Percentiles rank a stretch among this genome's conserved stretches.
Conservation (phyloP, 2,329 filamentous ascomycete genomes). For the Fusarium miscanthi region DNA sequence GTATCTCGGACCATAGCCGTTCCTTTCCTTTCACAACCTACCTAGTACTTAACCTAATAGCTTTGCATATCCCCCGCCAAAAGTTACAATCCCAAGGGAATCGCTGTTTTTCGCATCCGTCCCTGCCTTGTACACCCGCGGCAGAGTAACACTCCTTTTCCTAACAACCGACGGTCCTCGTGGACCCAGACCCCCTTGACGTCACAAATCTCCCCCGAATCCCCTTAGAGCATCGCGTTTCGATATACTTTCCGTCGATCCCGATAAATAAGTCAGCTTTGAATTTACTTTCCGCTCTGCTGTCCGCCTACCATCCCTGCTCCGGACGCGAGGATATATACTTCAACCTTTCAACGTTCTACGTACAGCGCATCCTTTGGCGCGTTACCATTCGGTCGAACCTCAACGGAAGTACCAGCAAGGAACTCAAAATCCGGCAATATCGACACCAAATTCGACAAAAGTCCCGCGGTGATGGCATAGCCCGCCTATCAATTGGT, state of each 20-base stretch:
- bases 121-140: conserved; percentile 14
- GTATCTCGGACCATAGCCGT: conserved; percentile 18
- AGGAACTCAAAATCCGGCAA: conserved; percentile 39
- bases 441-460: conserved; percentile 19
- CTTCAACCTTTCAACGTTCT: background rate
- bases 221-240: conserved; percentile 31
- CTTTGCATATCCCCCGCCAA: conserved; percentile 24
- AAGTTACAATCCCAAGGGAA: background rate
- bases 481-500: conserved; percentile 39
- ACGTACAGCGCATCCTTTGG: background rate
- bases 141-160: conserved; percentile 28
- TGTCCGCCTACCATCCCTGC: conserved; percentile 6
- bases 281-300: conserved; percentile 29
- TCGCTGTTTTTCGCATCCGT: conserved; percentile 15
- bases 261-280: conserved; percentile 27
- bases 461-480: conserved; percentile 41
- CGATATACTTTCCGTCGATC: conserved; percentile 41
- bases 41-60: conserved; percentile 1
- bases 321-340: background rate
- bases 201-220: conserved; percentile 39
- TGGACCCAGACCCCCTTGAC: conserved; percentile 40
- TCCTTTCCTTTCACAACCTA: conserved; percentile 1
- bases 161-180: conserved; percentile 14
- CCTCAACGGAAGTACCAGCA: conserved; percentile 22
- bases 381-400: conserved; percentile 2